These are phyloP conservation scores for Sugiyamaella paludigena DNA, from an alignment of 1,139 yeast species.

Conservation along the genomic window DNA sequence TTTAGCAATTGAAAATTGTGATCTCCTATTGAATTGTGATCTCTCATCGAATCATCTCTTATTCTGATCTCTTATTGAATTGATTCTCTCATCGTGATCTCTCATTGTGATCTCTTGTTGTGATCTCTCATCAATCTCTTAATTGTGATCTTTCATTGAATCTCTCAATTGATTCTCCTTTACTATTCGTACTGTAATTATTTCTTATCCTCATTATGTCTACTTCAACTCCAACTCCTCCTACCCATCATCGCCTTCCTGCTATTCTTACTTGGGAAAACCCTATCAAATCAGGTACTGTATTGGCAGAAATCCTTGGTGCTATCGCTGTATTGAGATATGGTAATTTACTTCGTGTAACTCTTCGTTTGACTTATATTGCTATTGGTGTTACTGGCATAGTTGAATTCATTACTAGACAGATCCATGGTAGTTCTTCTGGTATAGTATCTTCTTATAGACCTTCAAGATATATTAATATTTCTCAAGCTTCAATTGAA, in stretches of 20 bases:
- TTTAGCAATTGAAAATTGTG: no score
- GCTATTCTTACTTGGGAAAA: constrained; percentile 76
- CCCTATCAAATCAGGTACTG: constrained; percentile 75
- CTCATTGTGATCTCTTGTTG: no score
- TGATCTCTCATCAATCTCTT: no score
- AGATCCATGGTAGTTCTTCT: constrained; percentile 32
- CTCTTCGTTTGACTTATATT: constrained; percentile 51
- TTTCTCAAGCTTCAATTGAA: constrained; percentile 34
- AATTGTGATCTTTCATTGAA: no score
- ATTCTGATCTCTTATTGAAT: no score
- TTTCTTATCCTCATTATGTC: background rate
- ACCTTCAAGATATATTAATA: constrained; percentile 37
- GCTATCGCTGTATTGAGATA: constrained; percentile 63
- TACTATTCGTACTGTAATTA: no score
- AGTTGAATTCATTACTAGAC: constrained; percentile 38
- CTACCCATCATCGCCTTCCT: constrained; percentile 27
- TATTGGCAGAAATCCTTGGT: constrained; percentile 63
- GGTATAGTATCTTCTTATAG: constrained; percentile 37
- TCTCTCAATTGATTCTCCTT: no score
- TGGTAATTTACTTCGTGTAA: constrained; percentile 65
- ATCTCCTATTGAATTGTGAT: no score
- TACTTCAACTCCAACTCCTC: background rate
- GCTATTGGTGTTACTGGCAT: constrained; percentile 34
- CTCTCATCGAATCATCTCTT: no score
- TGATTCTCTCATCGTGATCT: no score